Conservation (phyloP, 1,139 yeast genomes). For the Yamadazyma jaroonii region DNA sequence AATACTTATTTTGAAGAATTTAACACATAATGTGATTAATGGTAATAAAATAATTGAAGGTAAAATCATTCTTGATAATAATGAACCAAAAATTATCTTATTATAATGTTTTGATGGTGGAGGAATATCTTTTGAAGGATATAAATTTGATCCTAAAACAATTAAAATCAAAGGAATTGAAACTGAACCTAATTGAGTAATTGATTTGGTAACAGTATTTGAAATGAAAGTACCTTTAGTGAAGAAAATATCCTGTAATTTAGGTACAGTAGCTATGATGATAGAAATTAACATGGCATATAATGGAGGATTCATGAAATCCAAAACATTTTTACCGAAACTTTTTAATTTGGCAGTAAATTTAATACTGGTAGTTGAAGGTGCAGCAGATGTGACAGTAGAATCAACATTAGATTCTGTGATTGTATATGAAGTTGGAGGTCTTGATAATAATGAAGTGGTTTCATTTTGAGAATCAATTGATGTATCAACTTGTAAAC, state of each 20-base stretch:
- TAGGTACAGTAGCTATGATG: slow-evolving; percentile 77
- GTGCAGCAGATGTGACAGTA: background rate
- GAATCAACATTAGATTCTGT: slow-evolving; percentile 5
- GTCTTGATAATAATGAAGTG: slow-evolving; percentile 9
- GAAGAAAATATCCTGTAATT: slow-evolving; percentile 64
- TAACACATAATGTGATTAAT: slow-evolving; percentile 61
- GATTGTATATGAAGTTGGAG: slow-evolving; percentile 4
- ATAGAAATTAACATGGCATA: slow-evolving; percentile 88
- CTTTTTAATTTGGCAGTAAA: background rate
- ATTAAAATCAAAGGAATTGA: slow-evolving; percentile 83
- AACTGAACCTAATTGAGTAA: slow-evolving; percentile 77
- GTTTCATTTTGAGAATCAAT: slow-evolving; percentile 10
- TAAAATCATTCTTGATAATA: slow-evolving; percentile 72
- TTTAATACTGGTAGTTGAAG: background rate
- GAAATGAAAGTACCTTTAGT: slow-evolving; percentile 55
- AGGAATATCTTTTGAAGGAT: slow-evolving; percentile 64
- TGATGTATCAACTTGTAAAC: background rate
- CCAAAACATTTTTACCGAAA: slow-evolving; percentile 6
- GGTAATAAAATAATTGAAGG: slow-evolving; percentile 72
- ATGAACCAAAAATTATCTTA: slow-evolving; percentile 62
- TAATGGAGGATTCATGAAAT: slow-evolving; percentile 89
- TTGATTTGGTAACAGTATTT: slow-evolving; percentile 73
- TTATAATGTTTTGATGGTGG: slow-evolving; percentile 59
- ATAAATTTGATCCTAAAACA: slow-evolving; percentile 73
- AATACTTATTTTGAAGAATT: slow-evolving; percentile 63